These are phyloP conservation scores for Apiospora hydei DNA, from an alignment of 2,329 filamentous ascomycete genomes.

Conservation along the genomic window DNA sequence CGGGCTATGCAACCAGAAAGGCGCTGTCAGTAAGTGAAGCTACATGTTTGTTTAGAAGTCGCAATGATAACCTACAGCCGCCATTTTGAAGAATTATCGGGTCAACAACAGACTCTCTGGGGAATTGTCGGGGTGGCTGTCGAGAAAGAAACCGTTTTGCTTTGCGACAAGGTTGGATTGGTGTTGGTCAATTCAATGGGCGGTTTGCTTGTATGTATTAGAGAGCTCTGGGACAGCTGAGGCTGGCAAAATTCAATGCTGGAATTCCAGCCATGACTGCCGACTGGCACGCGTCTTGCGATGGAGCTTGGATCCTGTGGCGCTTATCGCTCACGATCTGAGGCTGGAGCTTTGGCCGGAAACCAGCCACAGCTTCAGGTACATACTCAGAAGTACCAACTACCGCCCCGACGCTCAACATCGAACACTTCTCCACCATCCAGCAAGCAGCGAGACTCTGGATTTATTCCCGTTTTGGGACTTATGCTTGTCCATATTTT, in stretches of 20 bases:
- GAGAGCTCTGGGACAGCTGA: slow-evolving; percentile 53
- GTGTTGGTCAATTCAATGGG: background rate
- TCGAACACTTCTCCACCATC: background rate
- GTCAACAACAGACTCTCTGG: background rate
- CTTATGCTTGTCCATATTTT: too few relatives aligned
- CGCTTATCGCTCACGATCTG: background rate
- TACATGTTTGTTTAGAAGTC: background rate
- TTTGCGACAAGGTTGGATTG: background rate
- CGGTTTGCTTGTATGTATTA: slow-evolving; percentile 38
- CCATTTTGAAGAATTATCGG: slow-evolving; percentile 48
- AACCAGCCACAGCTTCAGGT: background rate
- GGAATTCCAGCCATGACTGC: background rate
- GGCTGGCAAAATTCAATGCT: slow-evolving; percentile 24
- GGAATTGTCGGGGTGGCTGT: background rate
- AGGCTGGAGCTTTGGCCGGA: background rate
- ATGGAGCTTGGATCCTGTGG: slow-evolving; percentile 2
- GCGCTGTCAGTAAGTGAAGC: background rate
- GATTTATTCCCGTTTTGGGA: too few relatives aligned
- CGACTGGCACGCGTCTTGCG: slow-evolving; percentile 7
- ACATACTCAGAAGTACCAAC: too few relatives aligned
- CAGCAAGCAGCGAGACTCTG: background rate
- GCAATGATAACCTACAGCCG: slow-evolving; percentile 54
- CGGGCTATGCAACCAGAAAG: slow-evolving; percentile 50
- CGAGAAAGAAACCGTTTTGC: background rate
- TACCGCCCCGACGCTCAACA: background rate